Conservation (phyloP, 805 yeast species). For the Grigorovia yakushimaensis region DNA sequence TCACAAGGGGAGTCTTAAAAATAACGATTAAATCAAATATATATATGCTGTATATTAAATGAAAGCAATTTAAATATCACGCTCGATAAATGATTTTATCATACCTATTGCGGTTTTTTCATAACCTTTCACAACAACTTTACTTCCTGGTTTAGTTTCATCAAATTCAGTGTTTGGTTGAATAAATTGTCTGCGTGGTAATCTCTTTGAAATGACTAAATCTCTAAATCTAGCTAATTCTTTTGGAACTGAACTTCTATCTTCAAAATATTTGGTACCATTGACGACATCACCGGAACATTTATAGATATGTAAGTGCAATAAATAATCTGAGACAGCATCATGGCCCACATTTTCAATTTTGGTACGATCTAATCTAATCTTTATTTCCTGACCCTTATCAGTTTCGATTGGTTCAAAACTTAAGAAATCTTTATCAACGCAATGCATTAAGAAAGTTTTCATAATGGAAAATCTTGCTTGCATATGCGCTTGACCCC, state of each 20-base stretch:
- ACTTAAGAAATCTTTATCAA: conserved; percentile 49
- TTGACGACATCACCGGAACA: conserved; percentile 60
- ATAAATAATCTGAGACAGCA: conserved; percentile 62
- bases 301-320: conserved; percentile 68
- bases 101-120: conserved; percentile 64
- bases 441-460: conserved; percentile 45
- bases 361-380: conserved; percentile 50
- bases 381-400: conserved; percentile 45
- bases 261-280: conserved; percentile 55
- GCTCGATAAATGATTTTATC: conserved; percentile 67
- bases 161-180: conserved; percentile 63
- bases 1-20: too few relatives aligned
- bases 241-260: conserved; percentile 56
- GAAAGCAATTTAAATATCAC: conserved; percentile 30
- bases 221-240: conserved; percentile 60
- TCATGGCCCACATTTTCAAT: conserved; percentile 62
- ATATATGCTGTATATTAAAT: too few relatives aligned
- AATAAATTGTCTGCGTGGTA: conserved; percentile 76
- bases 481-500: conserved; percentile 96
- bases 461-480: conserved; percentile 82
- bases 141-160: conserved; percentile 11
- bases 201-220: conserved; percentile 56
- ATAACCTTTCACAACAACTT: conserved; percentile 51
- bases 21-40: too few relatives aligned
- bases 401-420: conserved; percentile 33